Evolutionary conservation across 495 filamentous ascomycete species (phyloP).

Genomic region (Astrothelium subdiscretum): DNA sequence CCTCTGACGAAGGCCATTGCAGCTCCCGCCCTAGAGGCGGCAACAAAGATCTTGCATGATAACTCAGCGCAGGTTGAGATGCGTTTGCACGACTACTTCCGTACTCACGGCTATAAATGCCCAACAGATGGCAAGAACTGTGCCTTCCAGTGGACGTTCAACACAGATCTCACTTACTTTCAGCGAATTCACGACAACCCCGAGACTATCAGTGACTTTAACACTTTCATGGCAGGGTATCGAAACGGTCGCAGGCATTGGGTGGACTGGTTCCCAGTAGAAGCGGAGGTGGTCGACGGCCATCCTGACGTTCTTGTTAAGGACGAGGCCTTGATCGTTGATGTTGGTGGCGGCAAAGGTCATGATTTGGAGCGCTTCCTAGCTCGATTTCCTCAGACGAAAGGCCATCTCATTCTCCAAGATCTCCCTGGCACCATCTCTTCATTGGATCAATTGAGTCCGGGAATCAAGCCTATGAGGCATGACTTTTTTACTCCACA

Average conservation of each 20-base stretch:
- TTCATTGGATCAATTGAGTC: neutral
- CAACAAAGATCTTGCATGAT: neutral
- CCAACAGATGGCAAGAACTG: neutral
- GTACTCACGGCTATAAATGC: neutral
- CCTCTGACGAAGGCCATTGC: neutral
- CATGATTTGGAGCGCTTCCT: constrained; percentile 8
- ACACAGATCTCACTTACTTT: neutral
- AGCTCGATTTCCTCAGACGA: constrained; percentile 8
- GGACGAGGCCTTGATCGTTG: neutral
- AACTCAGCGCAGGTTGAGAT: neutral
- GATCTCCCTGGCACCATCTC: constrained; percentile 6
- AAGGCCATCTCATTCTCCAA: constrained; percentile 7
- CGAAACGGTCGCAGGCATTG: neutral
- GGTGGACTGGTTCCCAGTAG: neutral
- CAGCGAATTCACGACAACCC: neutral
- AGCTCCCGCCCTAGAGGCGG: neutral
- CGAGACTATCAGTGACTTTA: neutral
- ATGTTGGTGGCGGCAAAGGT: constrained; percentile 4
- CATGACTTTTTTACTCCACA: constrained; percentile 12
- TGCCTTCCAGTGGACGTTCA: neutral
- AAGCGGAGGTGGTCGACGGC: neutral
- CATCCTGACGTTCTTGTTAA: neutral
- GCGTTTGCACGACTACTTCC: neutral
- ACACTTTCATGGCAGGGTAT: neutral
- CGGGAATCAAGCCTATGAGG: constrained; percentile 3